phyloP scores from a whole-genome alignment of 108 stramenopile species.

The Nitzschia sp. region DNA sequence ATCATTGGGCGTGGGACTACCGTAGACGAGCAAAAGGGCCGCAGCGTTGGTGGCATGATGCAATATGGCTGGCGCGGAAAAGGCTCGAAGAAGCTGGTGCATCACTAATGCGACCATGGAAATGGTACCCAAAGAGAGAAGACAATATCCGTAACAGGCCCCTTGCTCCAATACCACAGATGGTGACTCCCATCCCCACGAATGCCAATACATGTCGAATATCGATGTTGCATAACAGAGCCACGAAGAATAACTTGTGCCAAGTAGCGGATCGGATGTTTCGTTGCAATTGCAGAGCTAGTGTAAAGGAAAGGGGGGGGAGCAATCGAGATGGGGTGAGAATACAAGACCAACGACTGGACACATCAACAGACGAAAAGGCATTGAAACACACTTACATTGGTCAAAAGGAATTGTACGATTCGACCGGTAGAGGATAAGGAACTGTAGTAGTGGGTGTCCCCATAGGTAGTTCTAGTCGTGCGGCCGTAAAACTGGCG shows the following conservation, averaged over 20 bases:
- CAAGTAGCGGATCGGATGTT: no score
- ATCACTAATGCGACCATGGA: not conserved
- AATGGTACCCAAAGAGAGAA: not conserved
- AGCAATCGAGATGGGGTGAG: no score
- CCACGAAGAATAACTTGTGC: no score
- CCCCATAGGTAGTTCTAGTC: not conserved
- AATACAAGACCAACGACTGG: not conserved
- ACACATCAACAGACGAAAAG: no score
- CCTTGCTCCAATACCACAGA: slow-evolving; percentile 5
- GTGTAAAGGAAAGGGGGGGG: not conserved
- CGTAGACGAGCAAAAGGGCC: not conserved
- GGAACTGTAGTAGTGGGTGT: no score
- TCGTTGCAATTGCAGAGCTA: not conserved
- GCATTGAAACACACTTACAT: not conserved
- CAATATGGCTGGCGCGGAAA: slow-evolving; percentile 15
- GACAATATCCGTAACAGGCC: slow-evolving; percentile 25
- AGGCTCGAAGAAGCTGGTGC: slow-evolving; percentile 21
- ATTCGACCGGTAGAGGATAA: not conserved
- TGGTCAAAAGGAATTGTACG: not conserved
- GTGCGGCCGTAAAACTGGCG: not conserved
- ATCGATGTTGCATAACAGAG: not conserved
- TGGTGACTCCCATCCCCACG: slow-evolving; percentile 5
- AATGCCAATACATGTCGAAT: slow-evolving; percentile 1
- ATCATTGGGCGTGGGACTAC: not conserved
- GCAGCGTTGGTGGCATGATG: slow-evolving; percentile 25